Evolutionary conservation across 176 grass and related monocot genomes (phyloP).

Genomic region (Eragrostis nindensis): DNA sequence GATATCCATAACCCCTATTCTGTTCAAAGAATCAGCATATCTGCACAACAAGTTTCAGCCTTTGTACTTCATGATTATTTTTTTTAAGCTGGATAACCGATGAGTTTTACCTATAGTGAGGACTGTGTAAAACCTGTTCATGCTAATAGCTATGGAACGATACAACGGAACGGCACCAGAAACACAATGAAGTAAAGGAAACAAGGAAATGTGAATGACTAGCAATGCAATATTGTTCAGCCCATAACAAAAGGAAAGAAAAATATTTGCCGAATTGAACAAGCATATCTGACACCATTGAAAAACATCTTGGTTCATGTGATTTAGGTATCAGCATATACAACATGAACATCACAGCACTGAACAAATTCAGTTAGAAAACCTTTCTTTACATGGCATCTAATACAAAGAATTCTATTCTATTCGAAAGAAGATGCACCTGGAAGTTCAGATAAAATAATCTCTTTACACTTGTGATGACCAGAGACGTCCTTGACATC

Average conservation of each 20-base stretch:
- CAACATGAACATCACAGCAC: neutral
- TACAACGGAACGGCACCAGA: neutral
- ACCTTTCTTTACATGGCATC: neutral
- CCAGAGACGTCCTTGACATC: neutral
- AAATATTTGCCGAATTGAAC: neutral
- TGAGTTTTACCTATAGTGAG: neutral
- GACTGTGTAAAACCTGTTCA: neutral
- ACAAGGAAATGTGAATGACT: neutral
- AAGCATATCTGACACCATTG: neutral
- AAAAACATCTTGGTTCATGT: neutral
- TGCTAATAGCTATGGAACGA: neutral
- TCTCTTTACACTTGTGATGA: conserved; percentile 6
- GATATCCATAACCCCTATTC: neutral
- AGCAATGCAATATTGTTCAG: neutral
- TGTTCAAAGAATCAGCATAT: neutral
- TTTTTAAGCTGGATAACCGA: neutral
- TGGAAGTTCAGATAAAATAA: conserved; percentile 35
- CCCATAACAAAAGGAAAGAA: neutral
- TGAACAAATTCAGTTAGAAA: neutral
- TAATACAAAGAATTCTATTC: conserved; percentile 17
- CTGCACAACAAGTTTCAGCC: neutral
- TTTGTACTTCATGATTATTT: neutral
- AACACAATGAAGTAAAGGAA: neutral
- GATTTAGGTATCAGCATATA: neutral
- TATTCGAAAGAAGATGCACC: conserved; percentile 26